Percentiles rank a stretch among this genome's conserved stretches.
Evolutionary conservation across 2,329 filamentous ascomycete species (phyloP).

Genomic region (Diaporthe humulicola): DNA sequence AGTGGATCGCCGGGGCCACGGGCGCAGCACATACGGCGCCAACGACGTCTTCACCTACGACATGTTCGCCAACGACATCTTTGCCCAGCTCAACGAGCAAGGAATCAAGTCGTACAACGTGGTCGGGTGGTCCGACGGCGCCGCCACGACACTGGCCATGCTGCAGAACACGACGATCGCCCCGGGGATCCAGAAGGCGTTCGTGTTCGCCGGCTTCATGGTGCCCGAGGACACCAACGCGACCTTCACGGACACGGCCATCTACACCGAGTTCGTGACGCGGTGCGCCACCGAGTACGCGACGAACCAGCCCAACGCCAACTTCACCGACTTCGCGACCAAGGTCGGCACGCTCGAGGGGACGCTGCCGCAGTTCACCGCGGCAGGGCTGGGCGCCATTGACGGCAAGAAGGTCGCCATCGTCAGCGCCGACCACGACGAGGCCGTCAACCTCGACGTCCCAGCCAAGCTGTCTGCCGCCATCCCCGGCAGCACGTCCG

Average conservation of each 20-base stretch:
- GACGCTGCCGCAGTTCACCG: slow-evolving; percentile 49
- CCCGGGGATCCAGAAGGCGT: slow-evolving; percentile 53
- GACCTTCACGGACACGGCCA: slow-evolving; percentile 49
- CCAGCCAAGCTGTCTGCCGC: slow-evolving; percentile 50
- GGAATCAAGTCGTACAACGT: slow-evolving; percentile 50
- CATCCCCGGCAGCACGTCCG: slow-evolving; percentile 53
- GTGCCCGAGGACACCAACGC: slow-evolving; percentile 51
- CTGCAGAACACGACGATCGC: slow-evolving; percentile 50
- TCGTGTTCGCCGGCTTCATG: slow-evolving; percentile 54
- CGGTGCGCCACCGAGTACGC: slow-evolving; percentile 54
- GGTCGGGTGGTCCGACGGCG: slow-evolving; percentile 58
- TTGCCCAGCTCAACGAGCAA: slow-evolving; percentile 48
- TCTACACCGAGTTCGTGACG: slow-evolving; percentile 52
- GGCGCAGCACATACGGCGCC: slow-evolving; percentile 53
- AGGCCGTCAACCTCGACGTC: slow-evolving; percentile 56
- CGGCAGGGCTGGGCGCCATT: slow-evolving; percentile 43
- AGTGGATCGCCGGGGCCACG: slow-evolving; percentile 57
- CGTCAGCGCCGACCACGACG: slow-evolving; percentile 48
- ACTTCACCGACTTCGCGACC: slow-evolving; percentile 53
- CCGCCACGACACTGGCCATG: slow-evolving; percentile 52
- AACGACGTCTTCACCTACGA: slow-evolving; percentile 55
- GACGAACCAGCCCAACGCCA: slow-evolving; percentile 50
- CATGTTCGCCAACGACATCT: slow-evolving; percentile 53
- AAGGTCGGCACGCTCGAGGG: slow-evolving; percentile 54
- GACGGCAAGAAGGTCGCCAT: slow-evolving; percentile 47